Base-by-base conservation (phyloP, 1,139 yeast species). In the Trichomonascaceae sp. region DNA sequence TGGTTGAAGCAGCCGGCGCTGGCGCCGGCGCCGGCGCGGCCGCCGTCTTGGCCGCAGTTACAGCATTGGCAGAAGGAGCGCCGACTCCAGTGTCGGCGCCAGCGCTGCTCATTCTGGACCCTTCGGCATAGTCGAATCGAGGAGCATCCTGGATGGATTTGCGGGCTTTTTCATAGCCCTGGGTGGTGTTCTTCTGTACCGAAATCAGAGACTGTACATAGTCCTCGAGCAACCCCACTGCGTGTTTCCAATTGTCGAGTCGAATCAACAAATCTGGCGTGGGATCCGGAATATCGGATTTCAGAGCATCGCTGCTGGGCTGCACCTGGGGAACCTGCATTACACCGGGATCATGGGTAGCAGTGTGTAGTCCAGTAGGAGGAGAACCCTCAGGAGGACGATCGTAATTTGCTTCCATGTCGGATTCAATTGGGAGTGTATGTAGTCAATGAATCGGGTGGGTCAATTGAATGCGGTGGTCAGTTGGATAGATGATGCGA, bases 231-330 rank as follows among this genome's bases (percentile, higher is more conserved):
- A 56, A 36, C 17, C 36, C 32, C 17, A 54, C 50, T 9, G 57
- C 54, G 28, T 50, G 56, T 31, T 42, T 43, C 66, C 65, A 61
- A 37, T 50, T 46, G 27, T 59, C 62, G 33, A 61, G 47, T 11
- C 65, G 52, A 20, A 44, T 40, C 16, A 56, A 40, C 23, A 61
- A 50, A 16, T 55, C 36, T 26, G 45, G 40, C 16, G 64, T 54
- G 25, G 65, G 61, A 37, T 61, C 64, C 15, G 50, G 52, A 23
- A 43, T 29, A 18, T 43, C 46, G 28, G 40, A 28, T 32, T 39
- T 37, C 28, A 50, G 41, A 27, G 49, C 52, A 36, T 51, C 53
- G 11, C 11, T 20, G 23, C 23, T 20, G 9, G 11, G 6, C 23
- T 8, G 9, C 23, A 20, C 23, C 6, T 6, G 23, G 6, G 23